These are phyloP conservation scores for Gossypium davidsonii DNA, from an alignment of 441 rosid species.

Conservation along the genomic window DNA sequence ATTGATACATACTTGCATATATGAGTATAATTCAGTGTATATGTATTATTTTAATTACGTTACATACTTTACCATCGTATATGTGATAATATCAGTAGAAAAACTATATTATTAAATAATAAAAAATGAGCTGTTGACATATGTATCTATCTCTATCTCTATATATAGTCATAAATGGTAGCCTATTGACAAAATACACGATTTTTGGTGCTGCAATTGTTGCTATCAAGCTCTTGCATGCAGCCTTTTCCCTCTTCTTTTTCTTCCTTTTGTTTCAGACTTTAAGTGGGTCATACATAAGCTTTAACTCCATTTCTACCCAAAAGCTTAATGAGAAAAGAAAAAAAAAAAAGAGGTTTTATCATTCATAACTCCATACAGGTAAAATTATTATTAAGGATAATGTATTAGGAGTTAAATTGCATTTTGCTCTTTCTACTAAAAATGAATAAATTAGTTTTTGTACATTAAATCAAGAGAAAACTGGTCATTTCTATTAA, in stretches of 20 bases:
- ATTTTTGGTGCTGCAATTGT: neutral
- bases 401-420: too few relatives aligned
- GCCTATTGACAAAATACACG: neutral
- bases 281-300: neutral
- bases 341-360: neutral
- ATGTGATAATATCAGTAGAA: neutral
- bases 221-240: neutral
- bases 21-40: neutral
- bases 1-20: neutral
- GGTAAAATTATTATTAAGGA: too few relatives aligned
- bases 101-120: neutral
- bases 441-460: too few relatives aligned
- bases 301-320: neutral
- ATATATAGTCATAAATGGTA: neutral
- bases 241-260: neutral
- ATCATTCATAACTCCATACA: too few relatives aligned
- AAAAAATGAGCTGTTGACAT: conserved; percentile 2
- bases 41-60: neutral
- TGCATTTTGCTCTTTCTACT: too few relatives aligned
- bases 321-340: neutral
- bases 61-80: neutral
- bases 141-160: too few relatives aligned
- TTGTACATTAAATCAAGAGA: too few relatives aligned
- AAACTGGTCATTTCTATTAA: too few relatives aligned
- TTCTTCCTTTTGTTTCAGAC: neutral